A percentile compares a stretch with the other conserved stretches of the same genome.
phyloP scores from a whole-genome alignment of 352 stramenopile genomes.

The Blastocystis sp. region DNA sequence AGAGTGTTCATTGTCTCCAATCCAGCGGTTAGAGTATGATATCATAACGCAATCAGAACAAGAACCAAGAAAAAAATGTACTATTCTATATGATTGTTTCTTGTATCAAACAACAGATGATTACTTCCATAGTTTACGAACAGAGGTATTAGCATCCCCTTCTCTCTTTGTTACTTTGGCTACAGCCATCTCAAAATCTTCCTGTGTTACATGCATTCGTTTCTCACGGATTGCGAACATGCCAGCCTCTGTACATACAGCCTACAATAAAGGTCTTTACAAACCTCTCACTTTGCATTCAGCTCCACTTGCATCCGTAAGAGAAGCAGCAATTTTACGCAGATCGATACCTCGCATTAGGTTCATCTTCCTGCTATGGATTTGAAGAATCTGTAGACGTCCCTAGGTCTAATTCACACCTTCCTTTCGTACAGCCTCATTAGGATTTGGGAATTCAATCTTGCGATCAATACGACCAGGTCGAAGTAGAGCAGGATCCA shows the following conservation, averaged over 20 bases:
- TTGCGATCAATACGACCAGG: slow-evolving; percentile 96
- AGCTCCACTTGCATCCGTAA: slow-evolving; percentile 88
- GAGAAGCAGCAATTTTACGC: slow-evolving; percentile 92
- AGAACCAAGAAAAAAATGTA: slow-evolving; percentile 5
- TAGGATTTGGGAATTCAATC: slow-evolving; percentile 98
- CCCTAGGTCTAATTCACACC: slow-evolving; percentile 67
- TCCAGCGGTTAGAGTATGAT: not conserved
- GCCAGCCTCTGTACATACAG: slow-evolving; percentile 94
- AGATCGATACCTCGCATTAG: slow-evolving; percentile 95
- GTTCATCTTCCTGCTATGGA: slow-evolving; percentile 98
- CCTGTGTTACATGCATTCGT: slow-evolving; percentile 97
- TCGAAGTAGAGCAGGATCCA: slow-evolving; percentile 88
- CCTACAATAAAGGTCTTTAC: slow-evolving; percentile 63
- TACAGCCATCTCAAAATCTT: slow-evolving; percentile 99
- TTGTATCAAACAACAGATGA: slow-evolving; percentile 51
- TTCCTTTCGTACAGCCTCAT: slow-evolving; percentile 72
- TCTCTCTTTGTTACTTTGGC: slow-evolving; percentile 99
- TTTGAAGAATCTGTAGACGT: slow-evolving; percentile 91
- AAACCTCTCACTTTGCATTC: slow-evolving; percentile 83
- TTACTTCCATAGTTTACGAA: slow-evolving; percentile 99
- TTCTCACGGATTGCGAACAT: slow-evolving; percentile 99
- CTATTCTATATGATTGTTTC: not conserved
- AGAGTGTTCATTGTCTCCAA: not conserved
- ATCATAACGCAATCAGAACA: not conserved
- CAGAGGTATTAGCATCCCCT: slow-evolving; percentile 88